Conservation (phyloP, 495 filamentous ascomycete species). For the Annulohypoxylon maeteangense region DNA sequence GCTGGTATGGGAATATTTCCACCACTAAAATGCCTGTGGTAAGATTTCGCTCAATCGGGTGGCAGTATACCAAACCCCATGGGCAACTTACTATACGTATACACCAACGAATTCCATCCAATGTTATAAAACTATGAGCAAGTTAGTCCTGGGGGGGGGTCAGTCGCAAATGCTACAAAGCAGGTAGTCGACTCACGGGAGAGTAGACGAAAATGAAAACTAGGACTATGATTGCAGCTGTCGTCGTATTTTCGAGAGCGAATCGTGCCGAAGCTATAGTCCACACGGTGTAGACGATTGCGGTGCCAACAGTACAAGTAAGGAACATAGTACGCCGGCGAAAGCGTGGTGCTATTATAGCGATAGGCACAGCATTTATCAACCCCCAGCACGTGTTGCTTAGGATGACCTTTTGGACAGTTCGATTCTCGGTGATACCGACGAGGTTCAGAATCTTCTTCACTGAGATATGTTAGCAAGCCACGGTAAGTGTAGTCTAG, state of each 20-base stretch:
- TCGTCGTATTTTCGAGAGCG: conserved; percentile 51
- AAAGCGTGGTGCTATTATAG: conserved; percentile 61
- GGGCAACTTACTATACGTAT: conserved; percentile 56
- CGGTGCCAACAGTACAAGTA: conserved; percentile 59
- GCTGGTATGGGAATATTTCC: conserved; percentile 69
- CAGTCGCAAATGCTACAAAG: too few relatives aligned
- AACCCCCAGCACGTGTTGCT: conserved; percentile 66
- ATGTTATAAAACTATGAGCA: conserved; percentile 64
- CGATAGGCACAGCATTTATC: conserved; percentile 61
- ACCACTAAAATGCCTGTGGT: conserved; percentile 53
- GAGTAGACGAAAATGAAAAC: conserved; percentile 71
- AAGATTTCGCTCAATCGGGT: neutral
- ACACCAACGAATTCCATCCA: conserved; percentile 70
- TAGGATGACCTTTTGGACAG: conserved; percentile 63
- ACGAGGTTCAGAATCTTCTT: conserved; percentile 59
- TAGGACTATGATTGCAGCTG: conserved; percentile 62
- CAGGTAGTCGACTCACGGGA: conserved; percentile 46
- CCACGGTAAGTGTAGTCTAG: neutral
- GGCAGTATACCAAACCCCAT: neutral
- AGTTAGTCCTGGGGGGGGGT: too few relatives aligned
- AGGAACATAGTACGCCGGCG: conserved; percentile 64
- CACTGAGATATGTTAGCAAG: conserved; percentile 40
- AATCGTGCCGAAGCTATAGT: conserved; percentile 65
- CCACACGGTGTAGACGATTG: conserved; percentile 65
- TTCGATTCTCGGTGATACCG: conserved; percentile 55